These are phyloP conservation scores for Torulaspora indica DNA, from an alignment of 805 yeast species.

Conservation along the genomic window DNA sequence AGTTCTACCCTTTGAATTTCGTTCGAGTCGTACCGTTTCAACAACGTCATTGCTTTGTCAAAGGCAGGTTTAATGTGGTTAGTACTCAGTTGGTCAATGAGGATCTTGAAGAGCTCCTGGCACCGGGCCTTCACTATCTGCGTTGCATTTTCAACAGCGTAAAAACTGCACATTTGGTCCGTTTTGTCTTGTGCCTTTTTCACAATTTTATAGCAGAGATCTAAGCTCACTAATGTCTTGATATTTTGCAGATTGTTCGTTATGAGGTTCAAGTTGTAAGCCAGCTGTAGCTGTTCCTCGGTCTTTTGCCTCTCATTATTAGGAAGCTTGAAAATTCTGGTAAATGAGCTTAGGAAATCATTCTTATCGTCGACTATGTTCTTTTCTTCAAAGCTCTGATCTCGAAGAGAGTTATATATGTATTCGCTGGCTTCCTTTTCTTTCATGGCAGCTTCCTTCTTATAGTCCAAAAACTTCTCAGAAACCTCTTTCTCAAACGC, in stretches of 20 bases:
- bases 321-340: constrained; percentile 51
- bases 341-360: constrained; percentile 60
- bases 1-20: constrained; percentile 34
- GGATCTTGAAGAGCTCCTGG: constrained; percentile 63
- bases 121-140: constrained; percentile 34
- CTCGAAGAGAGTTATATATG: constrained; percentile 40
- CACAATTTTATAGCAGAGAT: constrained; percentile 65
- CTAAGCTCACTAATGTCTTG: constrained; percentile 72
- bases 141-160: constrained; percentile 31
- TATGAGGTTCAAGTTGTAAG: constrained; percentile 75
- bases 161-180: constrained; percentile 51
- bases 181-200: constrained; percentile 64
- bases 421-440: constrained; percentile 42
- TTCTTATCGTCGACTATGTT: constrained; percentile 37
- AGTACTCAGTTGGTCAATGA: constrained; percentile 57
- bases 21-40: constrained; percentile 67
- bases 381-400: constrained; percentile 32
- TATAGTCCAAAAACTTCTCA: constrained; percentile 27
- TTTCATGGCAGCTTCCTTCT: constrained; percentile 26
- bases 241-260: constrained; percentile 70
- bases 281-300: constrained; percentile 49
- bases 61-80: constrained; percentile 85
- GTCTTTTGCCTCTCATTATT: constrained; percentile 25
- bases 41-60: constrained; percentile 65
- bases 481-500: constrained; percentile 32